Base-by-base conservation (phyloP, 352 stramenopile genomes). In the Globisporangium echinulatum region DNA sequence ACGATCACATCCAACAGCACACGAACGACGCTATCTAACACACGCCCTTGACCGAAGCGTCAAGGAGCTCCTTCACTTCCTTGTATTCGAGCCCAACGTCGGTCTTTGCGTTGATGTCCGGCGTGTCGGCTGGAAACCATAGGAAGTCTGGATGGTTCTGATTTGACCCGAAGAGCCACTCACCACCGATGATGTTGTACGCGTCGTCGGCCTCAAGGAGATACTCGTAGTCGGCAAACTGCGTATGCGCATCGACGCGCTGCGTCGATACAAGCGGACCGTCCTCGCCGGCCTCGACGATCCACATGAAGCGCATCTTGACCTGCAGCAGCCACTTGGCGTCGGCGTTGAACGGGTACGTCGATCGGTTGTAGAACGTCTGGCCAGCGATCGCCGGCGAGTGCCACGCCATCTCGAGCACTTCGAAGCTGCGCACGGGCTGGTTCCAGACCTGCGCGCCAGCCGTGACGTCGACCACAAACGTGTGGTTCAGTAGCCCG, bases 391-490 rank as follows among this genome's bases (percentile, higher is more conserved):
- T 66, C 5, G 53, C 43, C 1, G 73, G 73, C 10, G 73, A 79
- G 55, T 64, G 69, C 69, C 67, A 82, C 11, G 67, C 66, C 54
- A 82, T 68, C 49, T 75, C 65, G 19, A 73, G 65, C 40, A 86
- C 75, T 14, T 86, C 67, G 52, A 71, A 86, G 40, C 74, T 64
- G 0, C 71, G 71, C 36, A 59, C 75, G 7, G 77, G 77, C 44
- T 87, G 77, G 62, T 87, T 87, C 77, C 77, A 87, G n/a, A 87
- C 77, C 58, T 84, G 72, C 14, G 72, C 67, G 36, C 75, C 75
- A 4, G 77, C 74, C 0, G 71, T 75, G 54, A 79, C 75, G 53
- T 87, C 77, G 37, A 87, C 56, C 4, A 87, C 59, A 51, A 87
- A 87, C 33, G 59, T 75, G 44, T 66, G 61, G 39, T 78, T 77